phyloP scores from a whole-genome alignment of 179 eudicot species.

The Beta lomatogona region DNA sequence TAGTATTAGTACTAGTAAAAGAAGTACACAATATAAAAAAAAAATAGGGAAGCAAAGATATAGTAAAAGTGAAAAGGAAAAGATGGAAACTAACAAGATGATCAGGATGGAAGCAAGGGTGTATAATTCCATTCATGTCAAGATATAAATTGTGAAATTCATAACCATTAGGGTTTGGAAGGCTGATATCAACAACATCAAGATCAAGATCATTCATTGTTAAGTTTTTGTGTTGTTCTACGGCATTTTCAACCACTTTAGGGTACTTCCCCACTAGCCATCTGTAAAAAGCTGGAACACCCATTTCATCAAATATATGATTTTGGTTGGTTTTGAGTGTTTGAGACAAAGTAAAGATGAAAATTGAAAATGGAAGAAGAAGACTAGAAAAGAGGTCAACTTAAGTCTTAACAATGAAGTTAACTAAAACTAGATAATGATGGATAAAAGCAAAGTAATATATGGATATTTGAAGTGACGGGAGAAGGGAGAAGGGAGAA shows the following conservation, averaged over 20 bases:
- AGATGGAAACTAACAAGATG: constrained; percentile 33
- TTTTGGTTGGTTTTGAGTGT: too few species aligned
- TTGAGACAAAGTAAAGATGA: too few species aligned
- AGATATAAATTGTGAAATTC: constrained; percentile 65
- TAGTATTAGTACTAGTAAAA: too few species aligned
- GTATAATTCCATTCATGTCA: constrained; percentile 73
- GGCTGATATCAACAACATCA: constrained; percentile 15
- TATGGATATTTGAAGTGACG: too few species aligned
- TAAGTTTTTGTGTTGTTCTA: constrained; percentile 19
- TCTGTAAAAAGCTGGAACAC: constrained; percentile 62
- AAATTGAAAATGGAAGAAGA: too few species aligned
- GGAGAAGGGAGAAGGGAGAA: too few species aligned
- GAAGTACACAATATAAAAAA: too few species aligned
- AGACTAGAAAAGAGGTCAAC: too few species aligned
- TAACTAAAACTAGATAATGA: too few species aligned
- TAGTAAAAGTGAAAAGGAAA: background rate
- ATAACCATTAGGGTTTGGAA: constrained; percentile 50
- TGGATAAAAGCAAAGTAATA: too few species aligned
- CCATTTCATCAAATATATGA: constrained; percentile 36
- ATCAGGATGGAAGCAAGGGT: constrained; percentile 71
- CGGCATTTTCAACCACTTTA: constrained; percentile 30
- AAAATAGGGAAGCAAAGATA: too few species aligned
- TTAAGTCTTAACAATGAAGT: too few species aligned
- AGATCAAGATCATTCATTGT: background rate
- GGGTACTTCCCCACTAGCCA: constrained; percentile 58